Conservation (phyloP, 495 filamentous ascomycete species). For the Podospora pseudopauciseta region DNA sequence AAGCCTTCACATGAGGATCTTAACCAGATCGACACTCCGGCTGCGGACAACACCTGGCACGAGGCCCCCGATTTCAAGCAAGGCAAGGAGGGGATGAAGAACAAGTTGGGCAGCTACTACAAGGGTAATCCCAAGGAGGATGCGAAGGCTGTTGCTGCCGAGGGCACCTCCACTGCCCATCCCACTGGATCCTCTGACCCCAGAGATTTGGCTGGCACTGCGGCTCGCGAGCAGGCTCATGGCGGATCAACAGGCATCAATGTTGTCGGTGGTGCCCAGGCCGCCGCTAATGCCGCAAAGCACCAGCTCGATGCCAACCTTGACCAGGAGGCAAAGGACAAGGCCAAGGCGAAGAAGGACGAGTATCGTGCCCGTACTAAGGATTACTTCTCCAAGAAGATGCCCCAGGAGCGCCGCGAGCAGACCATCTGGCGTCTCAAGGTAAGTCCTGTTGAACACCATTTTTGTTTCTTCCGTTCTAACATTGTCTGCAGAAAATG, state of each 20-base stretch:
- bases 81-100: constrained; percentile 65
- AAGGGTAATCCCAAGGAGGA: constrained; percentile 56
- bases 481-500: constrained; percentile 64
- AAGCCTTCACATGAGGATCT: constrained; percentile 78
- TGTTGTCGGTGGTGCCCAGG: constrained; percentile 46
- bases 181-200: constrained; percentile 27
- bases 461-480: constrained; percentile 10
- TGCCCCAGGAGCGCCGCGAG: constrained; percentile 91
- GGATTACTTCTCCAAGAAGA: constrained; percentile 74
- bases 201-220: constrained; percentile 22
- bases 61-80: constrained; percentile 68
- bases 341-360: constrained; percentile 34
- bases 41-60: constrained; percentile 90
- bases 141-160: constrained; percentile 32
- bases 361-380: constrained; percentile 57
- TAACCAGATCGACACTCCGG: constrained; percentile 71
- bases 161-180: constrained; percentile 29
- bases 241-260: constrained; percentile 48
- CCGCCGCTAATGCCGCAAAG: constrained; percentile 50
- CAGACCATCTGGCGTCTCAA: constrained; percentile 90
- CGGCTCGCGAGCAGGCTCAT: constrained; percentile 33
- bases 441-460: constrained; percentile 23
- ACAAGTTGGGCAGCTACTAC: constrained; percentile 58
- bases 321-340: constrained; percentile 62
- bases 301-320: constrained; percentile 50